Base-by-base conservation (phyloP, 176 grass and related monocot species). In the Thalia dealbata region DNA sequence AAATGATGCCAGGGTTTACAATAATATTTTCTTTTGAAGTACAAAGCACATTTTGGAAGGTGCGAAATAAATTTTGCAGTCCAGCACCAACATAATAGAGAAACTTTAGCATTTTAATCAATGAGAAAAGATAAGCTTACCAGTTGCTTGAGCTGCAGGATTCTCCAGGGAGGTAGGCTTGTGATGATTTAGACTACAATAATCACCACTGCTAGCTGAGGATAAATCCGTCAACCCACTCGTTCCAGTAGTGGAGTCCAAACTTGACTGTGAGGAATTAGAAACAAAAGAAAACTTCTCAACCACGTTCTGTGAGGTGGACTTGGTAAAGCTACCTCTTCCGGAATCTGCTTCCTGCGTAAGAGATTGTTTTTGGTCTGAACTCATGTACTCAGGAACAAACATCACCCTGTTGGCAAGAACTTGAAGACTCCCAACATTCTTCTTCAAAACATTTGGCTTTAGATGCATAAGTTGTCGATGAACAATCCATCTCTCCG, bases 401-500 rank as follows among this genome's bases (percentile, higher is more conserved):
- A 84, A 84, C 15, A 76, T 76, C 61, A 69, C 46, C 65, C 27
- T 54, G 35, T 26, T 58, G 14, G 52, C 58, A 61, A 54, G 25
- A 41, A 32, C 77, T 61, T 71, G 43, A 67, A 85, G 56, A 50
- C 73, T 56, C 44, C 56, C 50, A 51, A 30, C 51, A 13, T 78
- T 29, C 55, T 82, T 91, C 50, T 85, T 97, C 70, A 83, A 72
- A 78, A 93, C 87, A 58, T 90, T 93, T 1, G 85, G 85, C 71
- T 88, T 93, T 42, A 85, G 80, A 71, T 93, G 87, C 68, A 93
- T 86, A 54, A 92, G 76, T 82, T 93, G 90, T 8, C 90, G 30
- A 22, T 85, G 88, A 0, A 88, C 81, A 24, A 93, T 91, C 95
- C 95, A 99, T 74, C 92, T 93, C 83, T 99, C 95, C 0, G 87